Evolutionary conservation across 192 early-diverging fungal species (phyloP), one percentile per base, ranked within the genome.

Genomic region (Coemansia reversa): DNA sequence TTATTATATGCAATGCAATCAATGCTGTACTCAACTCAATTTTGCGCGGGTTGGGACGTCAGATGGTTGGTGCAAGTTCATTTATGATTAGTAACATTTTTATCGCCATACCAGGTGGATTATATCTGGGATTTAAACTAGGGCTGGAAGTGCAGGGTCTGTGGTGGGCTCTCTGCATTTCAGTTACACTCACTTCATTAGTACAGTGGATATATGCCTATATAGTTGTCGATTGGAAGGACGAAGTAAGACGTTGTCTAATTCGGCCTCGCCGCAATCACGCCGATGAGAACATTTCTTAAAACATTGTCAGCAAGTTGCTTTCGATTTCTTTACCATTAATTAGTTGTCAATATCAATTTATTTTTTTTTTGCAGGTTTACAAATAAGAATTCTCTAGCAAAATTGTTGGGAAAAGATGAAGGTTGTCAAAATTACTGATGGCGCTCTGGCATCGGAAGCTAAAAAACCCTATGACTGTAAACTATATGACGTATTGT

Each of bases 1-100:
- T 85, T 62, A 84, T 92, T 47, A 56, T 71, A 5, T 25, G 55
- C 25, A 88, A 90, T 55, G 84, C 81, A 20, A 47, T 86, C 0
- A 84, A 86, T 14, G 83, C 75, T 25, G 77, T 85, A 14, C 70
- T 82, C 18, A 81, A 84, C 24, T 80, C 79, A 4, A 61, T 72
- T 22, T 45, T 85, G 35, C 76, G 83, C 8, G 84, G 83, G 3
- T 60, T 83, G 29, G 84, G 84, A 2, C 69, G 76, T 25, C 84
- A 85, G 32, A 50, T 61, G 3, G 42, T 69, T 2, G 74, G 79
- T 45, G 84, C 84, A 33, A 67, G 58, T 22, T 68, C 74, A 3
- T 84, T 75, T 42, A 42, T 83, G 19, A 22, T 83, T 27, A 66
- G 72, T 4, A 84, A 79, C 55, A 84, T 84, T 55, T n/a, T 59